These are phyloP conservation scores for Schizopora paradoxa DNA, from an alignment of 1,284 basidiomycete genomes.

Conservation along the genomic window DNA sequence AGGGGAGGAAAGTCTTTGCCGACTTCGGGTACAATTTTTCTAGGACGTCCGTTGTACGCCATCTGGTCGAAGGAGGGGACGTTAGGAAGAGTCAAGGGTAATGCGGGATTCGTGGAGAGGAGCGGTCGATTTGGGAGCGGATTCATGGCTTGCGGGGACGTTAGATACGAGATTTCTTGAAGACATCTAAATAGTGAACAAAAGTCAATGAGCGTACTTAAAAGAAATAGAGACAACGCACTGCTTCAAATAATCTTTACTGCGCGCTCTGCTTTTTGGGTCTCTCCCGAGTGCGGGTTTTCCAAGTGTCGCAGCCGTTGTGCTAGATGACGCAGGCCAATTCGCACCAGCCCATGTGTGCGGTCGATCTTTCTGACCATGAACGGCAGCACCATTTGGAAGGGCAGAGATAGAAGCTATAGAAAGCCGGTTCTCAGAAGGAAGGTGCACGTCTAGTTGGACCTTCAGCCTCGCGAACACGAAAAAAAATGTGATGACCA, in stretches of 20 bases:
- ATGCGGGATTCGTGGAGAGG: conserved; percentile 57
- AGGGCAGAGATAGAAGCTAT: conserved; percentile 24
- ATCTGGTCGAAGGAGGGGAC: conserved; percentile 68
- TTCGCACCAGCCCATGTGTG: conserved; percentile 54
- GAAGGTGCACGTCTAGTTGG: conserved; percentile 62
- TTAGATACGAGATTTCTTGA: conserved; percentile 97
- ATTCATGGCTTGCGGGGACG: conserved; percentile 94
- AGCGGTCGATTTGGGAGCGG: conserved; percentile 85
- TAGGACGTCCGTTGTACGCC: conserved; percentile 67
- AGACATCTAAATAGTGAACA: conserved; percentile 59
- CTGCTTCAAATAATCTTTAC: conserved; percentile 97
- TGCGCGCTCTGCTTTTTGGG: conserved; percentile 89
- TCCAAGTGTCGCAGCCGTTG: conserved; percentile 45
- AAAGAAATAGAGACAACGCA: conserved; percentile 34
- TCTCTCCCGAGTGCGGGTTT: conserved; percentile 78
- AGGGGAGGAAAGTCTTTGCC: conserved; percentile 66
- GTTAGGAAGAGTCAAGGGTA: conserved; percentile 62
- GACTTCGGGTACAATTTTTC: conserved; percentile 71
- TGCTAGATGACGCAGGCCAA: conserved; percentile 38
- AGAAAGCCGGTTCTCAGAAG: conserved; percentile 53
- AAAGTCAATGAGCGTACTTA: conserved; percentile 6
- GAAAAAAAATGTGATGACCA: conserved; percentile 22
- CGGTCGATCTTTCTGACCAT: conserved; percentile 40
- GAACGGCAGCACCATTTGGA: conserved; percentile 47
- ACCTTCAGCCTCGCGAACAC: no score